Evolutionary conservation across 176 grass and related monocot species (phyloP).

Genomic region (Olyra latifolia): DNA sequence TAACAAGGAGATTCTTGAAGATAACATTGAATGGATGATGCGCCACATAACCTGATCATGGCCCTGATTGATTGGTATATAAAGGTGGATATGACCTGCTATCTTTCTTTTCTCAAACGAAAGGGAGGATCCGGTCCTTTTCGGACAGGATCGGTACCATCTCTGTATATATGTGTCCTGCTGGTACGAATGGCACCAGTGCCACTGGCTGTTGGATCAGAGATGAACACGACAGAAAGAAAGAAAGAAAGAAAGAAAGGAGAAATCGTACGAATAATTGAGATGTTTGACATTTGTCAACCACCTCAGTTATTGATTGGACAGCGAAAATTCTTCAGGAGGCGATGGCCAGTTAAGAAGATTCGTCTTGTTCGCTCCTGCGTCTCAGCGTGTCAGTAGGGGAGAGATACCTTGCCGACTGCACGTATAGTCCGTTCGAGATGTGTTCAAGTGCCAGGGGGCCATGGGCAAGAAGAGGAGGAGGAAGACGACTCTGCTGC

Average conservation of each 20-base stretch:
- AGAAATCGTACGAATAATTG: neutral
- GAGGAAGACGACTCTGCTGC: neutral
- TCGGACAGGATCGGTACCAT: slow-evolving; percentile 1
- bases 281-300: neutral
- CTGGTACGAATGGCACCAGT: neutral
- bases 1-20: neutral
- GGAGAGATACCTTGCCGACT: neutral
- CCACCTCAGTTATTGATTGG: neutral
- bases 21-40: slow-evolving; percentile 2
- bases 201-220: neutral
- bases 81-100: neutral
- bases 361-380: neutral
- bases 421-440: neutral
- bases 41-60: slow-evolving; percentile 14
- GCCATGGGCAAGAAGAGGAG: neutral
- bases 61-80: slow-evolving; percentile 13
- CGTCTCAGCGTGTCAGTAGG: neutral
- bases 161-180: neutral
- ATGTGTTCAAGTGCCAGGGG: neutral
- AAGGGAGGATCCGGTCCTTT: slow-evolving; percentile 14
- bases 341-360: neutral
- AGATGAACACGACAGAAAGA: neutral
- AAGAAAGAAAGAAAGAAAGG: neutral
- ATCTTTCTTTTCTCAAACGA: neutral
- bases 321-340: neutral